phyloP scores from a whole-genome alignment of 352 stramenopile species.

The Pythium aphanidermatum region DNA sequence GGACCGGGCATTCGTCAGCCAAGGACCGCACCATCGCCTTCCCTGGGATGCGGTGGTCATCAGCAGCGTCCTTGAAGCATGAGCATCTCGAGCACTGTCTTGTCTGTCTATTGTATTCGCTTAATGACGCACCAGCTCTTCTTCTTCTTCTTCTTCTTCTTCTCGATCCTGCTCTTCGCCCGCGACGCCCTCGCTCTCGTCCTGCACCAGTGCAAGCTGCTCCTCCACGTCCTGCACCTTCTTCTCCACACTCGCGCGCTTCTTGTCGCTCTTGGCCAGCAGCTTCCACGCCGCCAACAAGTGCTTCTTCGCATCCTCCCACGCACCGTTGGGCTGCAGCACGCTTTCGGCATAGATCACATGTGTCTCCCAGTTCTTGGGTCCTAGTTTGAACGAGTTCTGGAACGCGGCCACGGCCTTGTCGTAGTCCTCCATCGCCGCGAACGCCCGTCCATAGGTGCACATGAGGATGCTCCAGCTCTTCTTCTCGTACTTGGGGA shows the following conservation, averaged over 20 bases:
- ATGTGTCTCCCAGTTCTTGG: slow-evolving; percentile 82
- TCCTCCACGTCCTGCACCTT: slow-evolving; percentile 54
- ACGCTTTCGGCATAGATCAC: slow-evolving; percentile 80
- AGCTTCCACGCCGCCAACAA: slow-evolving; percentile 51
- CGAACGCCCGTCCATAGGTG: slow-evolving; percentile 73
- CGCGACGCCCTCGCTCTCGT: slow-evolving; percentile 4
- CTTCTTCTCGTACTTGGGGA: slow-evolving; percentile 75
- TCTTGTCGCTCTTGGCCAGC: slow-evolving; percentile 49
- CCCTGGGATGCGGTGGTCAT: too few relatives aligned
- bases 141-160: slow-evolving; percentile 1
- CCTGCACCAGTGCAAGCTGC: slow-evolving; percentile 11
- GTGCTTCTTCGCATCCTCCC: slow-evolving; percentile 68
- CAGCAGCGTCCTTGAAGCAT: too few relatives aligned
- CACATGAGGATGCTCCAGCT: slow-evolving; percentile 84
- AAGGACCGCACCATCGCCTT: too few relatives aligned
- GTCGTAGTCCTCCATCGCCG: slow-evolving; percentile 57
- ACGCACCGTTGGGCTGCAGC: slow-evolving; percentile 63
- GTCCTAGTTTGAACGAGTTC: slow-evolving; percentile 68
- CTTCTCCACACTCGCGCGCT: slow-evolving; percentile 38
- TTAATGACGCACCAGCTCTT: too few relatives aligned
- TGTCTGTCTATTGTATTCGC: too few relatives aligned
- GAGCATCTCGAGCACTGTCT: too few relatives aligned
- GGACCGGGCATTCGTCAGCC: too few relatives aligned
- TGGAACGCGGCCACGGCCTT: slow-evolving; percentile 76
- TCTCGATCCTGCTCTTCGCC: slow-evolving; percentile 1